Conservation (phyloP, 805 yeast genomes). For the Yamadazyma insecticola region DNA sequence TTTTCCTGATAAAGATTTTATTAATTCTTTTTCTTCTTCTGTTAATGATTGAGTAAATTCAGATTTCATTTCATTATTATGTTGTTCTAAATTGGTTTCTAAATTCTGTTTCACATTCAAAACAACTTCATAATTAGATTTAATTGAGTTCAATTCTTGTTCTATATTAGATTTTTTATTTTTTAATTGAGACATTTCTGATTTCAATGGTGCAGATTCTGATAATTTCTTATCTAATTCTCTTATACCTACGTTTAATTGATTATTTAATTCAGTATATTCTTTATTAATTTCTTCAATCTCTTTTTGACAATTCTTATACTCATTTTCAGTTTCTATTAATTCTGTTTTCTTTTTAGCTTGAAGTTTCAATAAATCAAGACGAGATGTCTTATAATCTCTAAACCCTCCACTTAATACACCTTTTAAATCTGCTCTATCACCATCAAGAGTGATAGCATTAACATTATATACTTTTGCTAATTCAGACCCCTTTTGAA, state of each 20-base stretch:
- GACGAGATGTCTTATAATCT: slow-evolving; percentile 59
- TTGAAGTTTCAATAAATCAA: slow-evolving; percentile 63
- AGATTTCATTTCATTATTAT: slow-evolving; percentile 45
- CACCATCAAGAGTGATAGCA: slow-evolving; percentile 91
- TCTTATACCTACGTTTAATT: slow-evolving; percentile 28
- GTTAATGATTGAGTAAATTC: slow-evolving; percentile 53
- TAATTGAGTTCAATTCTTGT: slow-evolving; percentile 37
- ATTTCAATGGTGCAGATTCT: slow-evolving; percentile 40
- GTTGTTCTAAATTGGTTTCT: slow-evolving; percentile 38
- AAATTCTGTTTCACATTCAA: slow-evolving; percentile 28
- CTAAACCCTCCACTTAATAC: slow-evolving; percentile 85
- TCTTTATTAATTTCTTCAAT: slow-evolving; percentile 46
- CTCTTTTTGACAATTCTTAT: slow-evolving; percentile 32
- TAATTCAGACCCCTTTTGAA: slow-evolving; percentile 63
- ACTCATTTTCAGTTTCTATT: slow-evolving; percentile 26
- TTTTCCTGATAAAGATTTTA: slow-evolving; percentile 29
- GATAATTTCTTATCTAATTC: slow-evolving; percentile 41
- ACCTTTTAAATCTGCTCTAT: slow-evolving; percentile 79
- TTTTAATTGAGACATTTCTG: slow-evolving; percentile 36
- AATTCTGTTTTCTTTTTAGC: slow-evolving; percentile 48
- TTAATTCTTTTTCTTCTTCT: slow-evolving; percentile 40
- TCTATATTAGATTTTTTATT: slow-evolving; percentile 39
- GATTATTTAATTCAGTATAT: slow-evolving; percentile 48
- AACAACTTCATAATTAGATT: slow-evolving; percentile 30
- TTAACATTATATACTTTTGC: slow-evolving; percentile 58